Base-by-base conservation (phyloP, 768 basidiomycete species). In the Cytidiella melzeri region DNA sequence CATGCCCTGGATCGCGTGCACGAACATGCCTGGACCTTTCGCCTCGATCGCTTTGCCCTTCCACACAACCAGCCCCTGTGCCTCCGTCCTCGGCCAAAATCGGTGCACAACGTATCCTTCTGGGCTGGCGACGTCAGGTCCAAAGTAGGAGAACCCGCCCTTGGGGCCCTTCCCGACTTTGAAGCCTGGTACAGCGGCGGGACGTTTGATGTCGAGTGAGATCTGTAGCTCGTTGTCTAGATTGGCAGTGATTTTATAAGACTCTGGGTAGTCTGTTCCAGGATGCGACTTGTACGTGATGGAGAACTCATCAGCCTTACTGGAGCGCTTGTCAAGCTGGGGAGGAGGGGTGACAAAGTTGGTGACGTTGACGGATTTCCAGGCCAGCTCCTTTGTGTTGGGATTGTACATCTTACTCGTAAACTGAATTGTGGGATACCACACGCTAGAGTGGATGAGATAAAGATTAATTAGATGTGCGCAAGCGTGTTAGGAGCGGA, bases 1-100 rank as follows among this genome's bases (percentile, higher is more conserved):
- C 92, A 99, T 95, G 65, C 95, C 96, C 64, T 98, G 95, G 64
- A 98, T 96, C 40, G 95, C 95, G 66, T 95, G 90, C 18, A 94
- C 77, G 65, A 95, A 83, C 86, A 92, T 89, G 24, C 91, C 90
- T 30, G 76, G 70, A 39, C 87, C 88, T 26, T 76, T 64, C 47
- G 80, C 67, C 6, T 71, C 43, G 48, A 70, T 67, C 5, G 84
- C 84, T 50, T 78, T 67, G 39, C 88, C 89, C 26, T 81, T 76
- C 54, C 71, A 65, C 42, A 87, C 78, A 65, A 94, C 61, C 56
- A 80, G 76, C 4, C 94, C 94, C 21, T 73, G 71, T 15, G 75
- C 78, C 25, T 67, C 59, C 55, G 75, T 73, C 34, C 80, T 75
- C 12, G 92, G 93, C 86, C 90, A 93, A 77, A 96, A 93, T 43